Evolutionary conservation across 345 rosid genomes (phyloP), one percentile per base, ranked within the genome.

Genomic region (Eucalyptus sp.): DNA sequence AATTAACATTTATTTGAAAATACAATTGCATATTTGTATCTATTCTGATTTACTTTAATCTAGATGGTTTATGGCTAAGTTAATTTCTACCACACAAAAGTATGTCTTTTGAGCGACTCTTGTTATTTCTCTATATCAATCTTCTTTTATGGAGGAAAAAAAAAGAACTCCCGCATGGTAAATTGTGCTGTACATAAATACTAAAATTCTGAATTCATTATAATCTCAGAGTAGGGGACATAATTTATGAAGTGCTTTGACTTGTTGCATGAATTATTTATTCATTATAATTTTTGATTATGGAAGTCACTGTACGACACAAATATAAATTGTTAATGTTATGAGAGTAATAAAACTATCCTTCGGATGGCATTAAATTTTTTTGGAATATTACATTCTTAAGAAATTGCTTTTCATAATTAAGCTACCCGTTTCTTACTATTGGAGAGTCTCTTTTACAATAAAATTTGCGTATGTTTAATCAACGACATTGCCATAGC

Each of bases 401-500:
- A 29, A 16, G 18, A 66, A 66, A 66, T 31, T 66, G 8, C 2
- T 51, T 51, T 51, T 51, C 54, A 51, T 51, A 51, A 51, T 51
- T 51, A 51, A 51, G 6, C 4, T 51, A 16, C 2, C 0, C 0
- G 0, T 51, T 51, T 17, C 22, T 51, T 51, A 3, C 56, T 51
- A 51, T 51, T 7, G 22, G 56, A 51, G 22, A 0, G 56, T 51
- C 56, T 51, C 22, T 17, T 51, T 7, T 22, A 51, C 17, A 17
- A 51, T 17, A 17, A 51, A 17, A 17, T 51, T 17, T 17, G 56
- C 3, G 0, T 0, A 17, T 3, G 8, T 17, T 22, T 51, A 51
- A 51, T 51, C 2, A 51, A 51, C 0, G 2, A 0, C 56, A 51
- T 51, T 9, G 1, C 56, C 56, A 17, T 17, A 0, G 56, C 22